Conservation (phyloP, 352 stramenopile genomes). For the Phytophthora meadii region DNA sequence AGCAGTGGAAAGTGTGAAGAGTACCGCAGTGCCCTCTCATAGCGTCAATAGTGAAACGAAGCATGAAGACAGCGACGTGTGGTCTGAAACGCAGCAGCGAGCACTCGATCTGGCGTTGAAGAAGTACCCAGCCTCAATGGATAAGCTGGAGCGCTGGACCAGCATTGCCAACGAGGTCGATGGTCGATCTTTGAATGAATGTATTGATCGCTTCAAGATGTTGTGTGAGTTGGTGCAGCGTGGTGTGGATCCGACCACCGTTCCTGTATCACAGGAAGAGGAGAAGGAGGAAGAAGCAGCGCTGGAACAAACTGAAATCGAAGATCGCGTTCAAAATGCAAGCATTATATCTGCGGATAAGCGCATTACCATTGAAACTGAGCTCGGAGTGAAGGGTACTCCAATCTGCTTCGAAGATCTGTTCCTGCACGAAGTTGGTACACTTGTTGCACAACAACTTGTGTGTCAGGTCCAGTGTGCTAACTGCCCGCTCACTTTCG, state of each 20-base stretch:
- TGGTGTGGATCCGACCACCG: slow-evolving; percentile 27
- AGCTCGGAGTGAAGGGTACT: slow-evolving; percentile 57
- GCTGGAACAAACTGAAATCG: slow-evolving; percentile 15
- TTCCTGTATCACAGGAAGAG: slow-evolving; percentile 2
- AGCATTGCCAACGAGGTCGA: slow-evolving; percentile 73
- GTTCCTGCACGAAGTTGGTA: slow-evolving; percentile 83
- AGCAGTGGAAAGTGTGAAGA: background rate
- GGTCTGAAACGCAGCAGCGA: slow-evolving; percentile 71
- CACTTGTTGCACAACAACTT: slow-evolving; percentile 68
- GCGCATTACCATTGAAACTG: slow-evolving; percentile 62
- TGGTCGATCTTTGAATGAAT: slow-evolving; percentile 78
- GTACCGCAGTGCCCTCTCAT: background rate
- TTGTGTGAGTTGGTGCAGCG: slow-evolving; percentile 59
- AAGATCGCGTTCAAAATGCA: slow-evolving; percentile 30
- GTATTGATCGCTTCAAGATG: slow-evolving; percentile 82
- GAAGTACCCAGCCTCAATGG: slow-evolving; percentile 74
- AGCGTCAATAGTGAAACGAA: slow-evolving; percentile 2
- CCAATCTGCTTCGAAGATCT: slow-evolving; percentile 70
- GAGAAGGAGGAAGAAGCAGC: slow-evolving; percentile 29
- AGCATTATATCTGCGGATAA: slow-evolving; percentile 58
- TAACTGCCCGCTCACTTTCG: slow-evolving; percentile 82
- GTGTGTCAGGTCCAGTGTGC: slow-evolving; percentile 72
- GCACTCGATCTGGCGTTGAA: slow-evolving; percentile 73
- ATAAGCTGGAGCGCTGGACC: slow-evolving; percentile 74
- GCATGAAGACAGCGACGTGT: slow-evolving; percentile 38